Evolutionary conservation across 306 rosid species (phyloP), one percentile per base, ranked within the genome.

Genomic region (Lablab purpureus): DNA sequence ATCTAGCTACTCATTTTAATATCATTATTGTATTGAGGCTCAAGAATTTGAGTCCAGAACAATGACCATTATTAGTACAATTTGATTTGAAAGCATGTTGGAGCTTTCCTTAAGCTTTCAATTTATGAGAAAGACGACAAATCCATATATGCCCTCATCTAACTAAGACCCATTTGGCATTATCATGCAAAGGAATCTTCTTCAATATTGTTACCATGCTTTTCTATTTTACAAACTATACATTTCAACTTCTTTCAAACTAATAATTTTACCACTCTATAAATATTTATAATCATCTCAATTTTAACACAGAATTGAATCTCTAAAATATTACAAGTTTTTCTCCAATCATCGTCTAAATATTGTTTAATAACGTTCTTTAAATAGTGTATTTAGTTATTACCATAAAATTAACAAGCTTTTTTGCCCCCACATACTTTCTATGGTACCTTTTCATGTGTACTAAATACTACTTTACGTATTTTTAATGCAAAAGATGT

Each of bases 131-230:
- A 37, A 58, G 19, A 25, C 37, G 65, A 58, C 19, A 59, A 40
- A 27, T 27, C 21, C 84, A 60, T 45, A 46, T 37, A 52, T 62
- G 49, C 14, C 10, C 72, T 65, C 62, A 56, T 32, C 74, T 84
- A 67, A 37, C 68, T 56, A 4, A 43, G 50, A 75, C 69, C 79
- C 80, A 79, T 83, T 89, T 89, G 91, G 87, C 88, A 80, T 77
- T 89, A 49, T 91, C 78, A 25, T 71, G 64, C 8, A 54, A 69
- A 75, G 79, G 92, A 91, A 91, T 91, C 91, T 91, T 72, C 76
- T 74, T 52, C 18, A 80, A 64, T 37, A 19, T 25, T 56, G 14
- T 17, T 10, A 14, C 17, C 0, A 37, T 37, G 34, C 43, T 28
- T 76, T 34, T 2, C 6, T 66, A 22, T 51, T 37, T 66, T 23